Percentiles rank a stretch among this genome's conserved stretches.
Evolutionary conservation across 257 asterid species (phyloP).

Genomic region (Nicotiana undulata): DNA sequence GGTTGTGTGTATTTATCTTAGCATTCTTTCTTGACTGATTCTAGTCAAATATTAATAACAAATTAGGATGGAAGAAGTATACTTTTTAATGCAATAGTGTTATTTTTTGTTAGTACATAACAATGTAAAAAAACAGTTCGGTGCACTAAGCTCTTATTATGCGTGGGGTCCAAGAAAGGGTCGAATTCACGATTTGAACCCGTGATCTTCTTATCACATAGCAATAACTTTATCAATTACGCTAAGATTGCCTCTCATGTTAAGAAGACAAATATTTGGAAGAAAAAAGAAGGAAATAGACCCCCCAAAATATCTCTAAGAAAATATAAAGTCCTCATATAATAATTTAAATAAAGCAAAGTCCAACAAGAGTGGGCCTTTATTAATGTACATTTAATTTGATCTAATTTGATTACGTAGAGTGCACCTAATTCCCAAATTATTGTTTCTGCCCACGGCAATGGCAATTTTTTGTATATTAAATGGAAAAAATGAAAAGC

Average conservation of each 20-base stretch:
- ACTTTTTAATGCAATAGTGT: too few relatives aligned
- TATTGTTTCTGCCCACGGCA: background rate
- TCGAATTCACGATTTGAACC: too few relatives aligned
- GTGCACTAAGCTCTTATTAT: too few relatives aligned
- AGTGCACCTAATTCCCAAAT: background rate
- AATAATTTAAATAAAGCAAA: background rate
- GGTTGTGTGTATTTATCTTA: too few relatives aligned
- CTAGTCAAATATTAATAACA: too few relatives aligned
- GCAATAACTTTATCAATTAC: too few relatives aligned
- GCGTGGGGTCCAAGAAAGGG: rapidly evolving
- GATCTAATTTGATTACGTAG: conserved; percentile 1
- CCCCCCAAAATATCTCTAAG: background rate
- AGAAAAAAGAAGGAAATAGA: background rate
- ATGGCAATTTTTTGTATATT: background rate
- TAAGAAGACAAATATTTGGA: background rate
- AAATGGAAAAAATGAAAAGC: background rate
- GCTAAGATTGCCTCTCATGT: background rate
- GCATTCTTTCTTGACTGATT: too few relatives aligned
- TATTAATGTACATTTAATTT: background rate
- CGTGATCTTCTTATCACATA: too few relatives aligned
- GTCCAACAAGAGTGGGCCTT: background rate
- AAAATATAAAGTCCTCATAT: background rate
- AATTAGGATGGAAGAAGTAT: too few relatives aligned
- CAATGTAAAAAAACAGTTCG: too few relatives aligned
- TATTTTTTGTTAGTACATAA: too few relatives aligned